phyloP scores from a whole-genome alignment of 257 asterid genomes.

The Linaria vulgaris region DNA sequence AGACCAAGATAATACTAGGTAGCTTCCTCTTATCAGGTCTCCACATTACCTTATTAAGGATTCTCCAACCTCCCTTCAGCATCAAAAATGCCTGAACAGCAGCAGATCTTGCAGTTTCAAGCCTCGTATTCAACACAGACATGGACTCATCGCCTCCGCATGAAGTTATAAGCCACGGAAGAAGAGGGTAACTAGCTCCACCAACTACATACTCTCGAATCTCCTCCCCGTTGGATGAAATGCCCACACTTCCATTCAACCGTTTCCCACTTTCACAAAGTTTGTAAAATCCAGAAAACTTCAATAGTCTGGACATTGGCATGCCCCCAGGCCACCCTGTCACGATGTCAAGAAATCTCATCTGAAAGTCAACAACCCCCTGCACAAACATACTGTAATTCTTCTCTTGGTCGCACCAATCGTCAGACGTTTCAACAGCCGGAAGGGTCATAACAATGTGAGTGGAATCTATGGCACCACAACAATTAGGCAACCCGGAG shows the following conservation, averaged over 20 bases:
- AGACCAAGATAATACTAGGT: slow-evolving; percentile 82
- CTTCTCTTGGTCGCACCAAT: slow-evolving; percentile 88
- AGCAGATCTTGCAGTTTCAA: slow-evolving; percentile 53
- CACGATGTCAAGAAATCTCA: slow-evolving; percentile 72
- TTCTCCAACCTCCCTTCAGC: slow-evolving; percentile 95
- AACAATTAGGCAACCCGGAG: slow-evolving; percentile 82
- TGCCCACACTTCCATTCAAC: slow-evolving; percentile 43
- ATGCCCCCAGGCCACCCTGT: slow-evolving; percentile 99
- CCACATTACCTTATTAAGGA: slow-evolving; percentile 97
- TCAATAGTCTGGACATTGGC: slow-evolving; percentile 71
- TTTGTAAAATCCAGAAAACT: slow-evolving; percentile 70
- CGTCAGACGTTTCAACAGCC: slow-evolving; percentile 88
- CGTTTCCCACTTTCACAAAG: slow-evolving; percentile 75
- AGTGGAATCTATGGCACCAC: slow-evolving; percentile 91
- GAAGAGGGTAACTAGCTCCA: slow-evolving; percentile 73
- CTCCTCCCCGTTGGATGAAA: slow-evolving; percentile 38
- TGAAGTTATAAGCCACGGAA: slow-evolving; percentile 92
- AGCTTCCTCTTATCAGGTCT: slow-evolving; percentile 87
- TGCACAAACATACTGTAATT: slow-evolving; percentile 93
- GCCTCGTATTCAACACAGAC: slow-evolving; percentile 42
- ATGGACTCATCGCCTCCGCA: slow-evolving; percentile 40
- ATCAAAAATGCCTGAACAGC: slow-evolving; percentile 65
- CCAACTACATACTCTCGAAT: slow-evolving; percentile 81
- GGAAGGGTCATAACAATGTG: slow-evolving; percentile 93
- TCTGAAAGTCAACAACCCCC: slow-evolving; percentile 72